Percentiles rank a stretch among this genome's conserved stretches.
phyloP scores from a whole-genome alignment of 2,329 filamentous ascomycete species.

The Magnaporthiopsis rhizophila region DNA sequence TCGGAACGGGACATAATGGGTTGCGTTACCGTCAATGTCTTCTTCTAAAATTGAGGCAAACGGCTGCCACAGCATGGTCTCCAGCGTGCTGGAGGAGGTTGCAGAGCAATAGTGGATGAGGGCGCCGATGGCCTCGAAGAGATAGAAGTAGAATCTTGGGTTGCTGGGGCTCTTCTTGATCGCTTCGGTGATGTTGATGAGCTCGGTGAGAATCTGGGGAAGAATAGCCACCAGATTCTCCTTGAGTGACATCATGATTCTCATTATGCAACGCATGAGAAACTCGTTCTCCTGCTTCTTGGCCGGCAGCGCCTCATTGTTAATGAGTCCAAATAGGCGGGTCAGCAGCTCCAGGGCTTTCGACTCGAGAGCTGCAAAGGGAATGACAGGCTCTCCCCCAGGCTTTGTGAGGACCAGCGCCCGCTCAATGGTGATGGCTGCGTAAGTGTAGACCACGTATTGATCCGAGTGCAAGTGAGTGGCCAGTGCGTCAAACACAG shows the following conservation, averaged over 20 bases:
- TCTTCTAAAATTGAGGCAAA: conserved; percentile 74
- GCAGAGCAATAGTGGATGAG: conserved; percentile 66
- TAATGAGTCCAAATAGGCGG: conserved; percentile 86
- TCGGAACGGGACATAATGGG: background rate
- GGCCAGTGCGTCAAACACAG: conserved; percentile 73
- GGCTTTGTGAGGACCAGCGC: conserved; percentile 77
- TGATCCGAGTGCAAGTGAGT: conserved; percentile 84
- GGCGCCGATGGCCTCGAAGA: conserved; percentile 90
- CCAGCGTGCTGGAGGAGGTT: conserved; percentile 63
- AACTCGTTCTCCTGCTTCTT: conserved; percentile 99
- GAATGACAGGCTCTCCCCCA: conserved; percentile 68
- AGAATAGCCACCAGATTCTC: conserved; percentile 68
- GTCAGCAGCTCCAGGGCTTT: conserved; percentile 79
- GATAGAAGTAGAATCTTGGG: conserved; percentile 96
- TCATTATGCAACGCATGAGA: conserved; percentile 97
- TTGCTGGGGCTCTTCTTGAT: conserved; percentile 96
- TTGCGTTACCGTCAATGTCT: conserved; percentile 63
- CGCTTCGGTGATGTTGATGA: conserved; percentile 82
- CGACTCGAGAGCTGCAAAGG: conserved; percentile 67
- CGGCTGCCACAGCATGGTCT: conserved; percentile 72
- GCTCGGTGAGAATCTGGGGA: conserved; percentile 72
- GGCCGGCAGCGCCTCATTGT: conserved; percentile 72
- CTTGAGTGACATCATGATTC: conserved; percentile 88
- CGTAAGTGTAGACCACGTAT: conserved; percentile 97
- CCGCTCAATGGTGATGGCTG: conserved; percentile 91